Evolutionary conservation across 176 grass and related monocot genomes (phyloP).

Genomic region (Oropetium thomaeum): DNA sequence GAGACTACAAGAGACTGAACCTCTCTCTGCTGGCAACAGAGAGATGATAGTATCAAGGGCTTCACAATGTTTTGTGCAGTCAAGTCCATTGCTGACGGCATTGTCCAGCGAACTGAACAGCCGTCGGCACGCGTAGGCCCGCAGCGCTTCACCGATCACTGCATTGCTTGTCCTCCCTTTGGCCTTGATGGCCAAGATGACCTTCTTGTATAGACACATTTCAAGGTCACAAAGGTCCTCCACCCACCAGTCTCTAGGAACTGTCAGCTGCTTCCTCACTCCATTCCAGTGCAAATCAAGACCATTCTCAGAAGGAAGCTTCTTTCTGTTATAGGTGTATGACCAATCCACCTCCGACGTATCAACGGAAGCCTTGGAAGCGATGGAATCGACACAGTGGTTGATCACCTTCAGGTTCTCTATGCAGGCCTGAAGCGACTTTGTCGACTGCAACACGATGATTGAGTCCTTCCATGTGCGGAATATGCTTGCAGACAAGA

Average conservation of each 20-base stretch:
- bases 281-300: conserved; percentile 75
- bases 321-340: conserved; percentile 89
- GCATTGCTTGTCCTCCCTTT: conserved; percentile 44
- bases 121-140: conserved; percentile 66
- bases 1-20: conserved; percentile 65
- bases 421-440: conserved; percentile 56
- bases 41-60: conserved; percentile 60
- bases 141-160: conserved; percentile 78
- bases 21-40: conserved; percentile 52
- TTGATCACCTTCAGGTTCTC: conserved; percentile 75
- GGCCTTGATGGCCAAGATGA: conserved; percentile 64
- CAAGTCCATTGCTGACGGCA: conserved; percentile 44
- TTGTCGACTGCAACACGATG: conserved; percentile 80
- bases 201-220: conserved; percentile 65
- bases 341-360: conserved; percentile 89
- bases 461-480: conserved; percentile 95
- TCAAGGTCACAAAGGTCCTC: conserved; percentile 97
- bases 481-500: conserved; percentile 74
- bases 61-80: conserved; percentile 35
- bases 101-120: conserved; percentile 51
- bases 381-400: conserved; percentile 74
- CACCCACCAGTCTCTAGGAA: conserved; percentile 96
- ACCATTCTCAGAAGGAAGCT: conserved; percentile 70
- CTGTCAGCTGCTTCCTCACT: conserved; percentile 55
- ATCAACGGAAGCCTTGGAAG: conserved; percentile 66